Evolutionary conservation across 345 rosid species (phyloP).

Genomic region (Salix viminalis): DNA sequence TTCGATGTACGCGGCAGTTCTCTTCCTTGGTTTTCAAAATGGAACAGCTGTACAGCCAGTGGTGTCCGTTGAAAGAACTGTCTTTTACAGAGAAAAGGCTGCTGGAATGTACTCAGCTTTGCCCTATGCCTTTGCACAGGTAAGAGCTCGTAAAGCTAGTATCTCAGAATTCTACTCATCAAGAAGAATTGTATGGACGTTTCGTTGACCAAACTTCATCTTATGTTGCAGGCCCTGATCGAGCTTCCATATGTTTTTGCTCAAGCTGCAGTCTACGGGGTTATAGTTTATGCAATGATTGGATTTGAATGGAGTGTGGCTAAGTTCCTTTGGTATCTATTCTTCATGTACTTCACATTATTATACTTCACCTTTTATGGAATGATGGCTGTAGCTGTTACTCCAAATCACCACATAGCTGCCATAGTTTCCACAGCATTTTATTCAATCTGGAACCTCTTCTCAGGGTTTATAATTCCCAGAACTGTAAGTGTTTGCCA

Average conservation of each 20-base stretch:
- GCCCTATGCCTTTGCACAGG: slow-evolving; percentile 78
- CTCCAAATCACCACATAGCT: slow-evolving; percentile 60
- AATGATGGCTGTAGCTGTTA: slow-evolving; percentile 66
- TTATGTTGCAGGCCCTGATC: slow-evolving; percentile 39
- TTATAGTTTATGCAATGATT: slow-evolving; percentile 59
- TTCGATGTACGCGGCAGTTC: slow-evolving; percentile 66
- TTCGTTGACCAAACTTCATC: not conserved
- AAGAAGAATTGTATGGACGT: not conserved
- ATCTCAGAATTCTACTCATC: not conserved
- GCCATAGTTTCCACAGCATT: slow-evolving; percentile 49
- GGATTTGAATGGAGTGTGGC: slow-evolving; percentile 53
- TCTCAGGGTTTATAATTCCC: slow-evolving; percentile 61
- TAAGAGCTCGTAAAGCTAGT: not conserved
- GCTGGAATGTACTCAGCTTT: slow-evolving; percentile 81
- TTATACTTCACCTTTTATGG: slow-evolving; percentile 67
- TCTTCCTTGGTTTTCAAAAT: slow-evolving; percentile 68
- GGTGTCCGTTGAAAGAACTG: slow-evolving; percentile 67
- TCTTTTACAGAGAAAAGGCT: slow-evolving; percentile 72
- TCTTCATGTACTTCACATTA: slow-evolving; percentile 55
- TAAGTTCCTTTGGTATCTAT: slow-evolving; percentile 61
- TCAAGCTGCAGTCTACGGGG: slow-evolving; percentile 45
- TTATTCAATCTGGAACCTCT: slow-evolving; percentile 51
- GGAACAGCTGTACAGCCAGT: slow-evolving; percentile 54
- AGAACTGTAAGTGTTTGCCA: slow-evolving; percentile 39
- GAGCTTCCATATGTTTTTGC: slow-evolving; percentile 54